These are phyloP conservation scores for Strobilomyces dryophilus DNA, from an alignment of 768 basidiomycete species.

Conservation along the genomic window DNA sequence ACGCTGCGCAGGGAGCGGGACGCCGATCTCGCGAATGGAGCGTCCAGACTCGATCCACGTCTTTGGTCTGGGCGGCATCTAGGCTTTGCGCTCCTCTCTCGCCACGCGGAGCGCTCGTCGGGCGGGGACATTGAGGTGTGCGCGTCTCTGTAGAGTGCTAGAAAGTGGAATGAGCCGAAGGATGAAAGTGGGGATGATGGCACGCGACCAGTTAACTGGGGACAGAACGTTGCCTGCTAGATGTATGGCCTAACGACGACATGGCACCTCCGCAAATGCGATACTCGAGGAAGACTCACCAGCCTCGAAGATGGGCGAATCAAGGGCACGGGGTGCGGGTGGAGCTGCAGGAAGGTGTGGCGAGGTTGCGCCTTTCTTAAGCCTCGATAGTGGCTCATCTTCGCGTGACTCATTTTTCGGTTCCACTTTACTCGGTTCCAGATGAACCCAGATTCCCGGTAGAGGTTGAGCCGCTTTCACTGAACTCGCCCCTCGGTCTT, in stretches of 20 bases:
- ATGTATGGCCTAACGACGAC: background rate
- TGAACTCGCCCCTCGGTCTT: too few species aligned
- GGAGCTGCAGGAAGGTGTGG: too few species aligned
- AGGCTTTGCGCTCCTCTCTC: background rate
- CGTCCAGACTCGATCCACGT: background rate
- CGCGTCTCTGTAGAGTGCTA: background rate
- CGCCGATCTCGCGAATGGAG: background rate
- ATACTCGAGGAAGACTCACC: too few species aligned
- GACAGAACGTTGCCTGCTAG: background rate
- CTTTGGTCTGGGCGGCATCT: background rate
- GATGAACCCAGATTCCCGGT: too few species aligned
- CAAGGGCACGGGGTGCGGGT: too few species aligned
- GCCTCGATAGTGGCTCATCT: too few species aligned
- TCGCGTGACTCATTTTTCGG: too few species aligned
- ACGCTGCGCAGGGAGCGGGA: background rate
- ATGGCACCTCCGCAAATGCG: too few species aligned
- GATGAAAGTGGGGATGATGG: background rate
- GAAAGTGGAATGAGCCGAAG: background rate
- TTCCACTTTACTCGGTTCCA: too few species aligned
- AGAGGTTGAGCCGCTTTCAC: too few species aligned
- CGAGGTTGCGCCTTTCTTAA: too few species aligned
- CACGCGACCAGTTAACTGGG: background rate
- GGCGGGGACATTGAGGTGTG: background rate
- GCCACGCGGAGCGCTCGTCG: background rate
- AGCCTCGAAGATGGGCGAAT: too few species aligned